These are phyloP conservation scores for Leucogyrophana mollusca DNA, from an alignment of 768 basidiomycete species.

Conservation along the genomic window DNA sequence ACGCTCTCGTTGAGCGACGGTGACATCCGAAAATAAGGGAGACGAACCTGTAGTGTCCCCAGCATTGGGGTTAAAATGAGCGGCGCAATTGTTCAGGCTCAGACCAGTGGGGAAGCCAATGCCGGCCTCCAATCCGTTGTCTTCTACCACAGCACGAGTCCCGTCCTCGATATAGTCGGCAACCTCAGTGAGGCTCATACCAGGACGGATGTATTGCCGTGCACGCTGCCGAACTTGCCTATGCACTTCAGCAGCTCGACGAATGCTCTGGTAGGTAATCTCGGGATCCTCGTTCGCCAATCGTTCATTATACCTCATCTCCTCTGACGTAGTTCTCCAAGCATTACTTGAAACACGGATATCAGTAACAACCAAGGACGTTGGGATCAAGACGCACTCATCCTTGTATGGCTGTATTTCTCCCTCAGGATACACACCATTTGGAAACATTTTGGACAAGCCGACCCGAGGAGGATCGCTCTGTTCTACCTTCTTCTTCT, in stretches of 20 bases:
- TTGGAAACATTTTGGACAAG: conserved; percentile 83
- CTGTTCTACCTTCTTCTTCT: conserved; percentile 81
- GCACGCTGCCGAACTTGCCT: conserved; percentile 86
- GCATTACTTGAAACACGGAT: conserved; percentile 57
- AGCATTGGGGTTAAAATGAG: conserved; percentile 95
- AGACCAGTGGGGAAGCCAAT: conserved; percentile 97
- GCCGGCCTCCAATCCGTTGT: conserved; percentile 79
- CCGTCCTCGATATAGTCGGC: conserved; percentile 92
- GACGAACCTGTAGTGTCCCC: conserved; percentile 78
- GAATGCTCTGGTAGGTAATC: conserved; percentile 84
- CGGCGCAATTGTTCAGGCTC: conserved; percentile 91
- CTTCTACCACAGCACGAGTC: conserved; percentile 89
- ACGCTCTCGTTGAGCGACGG: conserved; percentile 7
- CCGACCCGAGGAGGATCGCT: conserved; percentile 91
- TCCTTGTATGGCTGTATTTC: conserved; percentile 90
- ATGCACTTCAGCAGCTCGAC: conserved; percentile 94
- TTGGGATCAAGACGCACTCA: conserved; percentile 58
- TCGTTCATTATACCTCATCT: conserved; percentile 82
- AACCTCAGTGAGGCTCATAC: conserved; percentile 93
- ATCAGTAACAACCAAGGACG: conserved; percentile 2
- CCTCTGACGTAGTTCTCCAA: conserved; percentile 88
- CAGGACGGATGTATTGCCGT: conserved; percentile 81
- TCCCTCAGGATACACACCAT: conserved; percentile 87
- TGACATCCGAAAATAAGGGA: conserved; percentile 1
- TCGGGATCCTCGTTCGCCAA: conserved; percentile 78